These are phyloP conservation scores for Dictyostelium purpureum DNA, from an alignment of 78 protist genomes.

Conservation along the genomic window DNA sequence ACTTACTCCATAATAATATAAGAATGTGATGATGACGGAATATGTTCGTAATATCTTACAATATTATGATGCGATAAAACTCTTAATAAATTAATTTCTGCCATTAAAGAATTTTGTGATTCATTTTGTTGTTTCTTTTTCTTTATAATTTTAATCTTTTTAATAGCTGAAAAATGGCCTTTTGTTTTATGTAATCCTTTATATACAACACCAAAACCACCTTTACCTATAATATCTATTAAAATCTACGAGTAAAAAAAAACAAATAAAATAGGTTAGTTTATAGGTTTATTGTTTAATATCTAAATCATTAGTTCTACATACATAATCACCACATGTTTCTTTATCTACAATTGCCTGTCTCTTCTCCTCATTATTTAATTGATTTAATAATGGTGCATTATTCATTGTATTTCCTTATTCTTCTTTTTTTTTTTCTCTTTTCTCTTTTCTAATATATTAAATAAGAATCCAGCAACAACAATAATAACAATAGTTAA, in stretches of 20 bases:
- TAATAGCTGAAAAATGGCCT: slow-evolving; percentile 76
- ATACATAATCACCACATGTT: slow-evolving; percentile 68
- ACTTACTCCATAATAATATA: slow-evolving; percentile 95
- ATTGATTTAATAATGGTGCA: background rate
- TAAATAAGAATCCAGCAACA: too few species aligned
- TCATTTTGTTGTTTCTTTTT: slow-evolving; percentile 39
- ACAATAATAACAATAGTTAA: too few species aligned
- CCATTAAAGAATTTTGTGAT: slow-evolving; percentile 53
- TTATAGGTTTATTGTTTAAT: background rate
- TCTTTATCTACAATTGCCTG: slow-evolving; percentile 61
- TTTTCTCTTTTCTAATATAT: too few species aligned
- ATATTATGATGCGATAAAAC: slow-evolving; percentile 87
- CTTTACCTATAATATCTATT: slow-evolving; percentile 82
- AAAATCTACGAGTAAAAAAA: slow-evolving; percentile 47
- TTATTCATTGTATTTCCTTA: background rate
- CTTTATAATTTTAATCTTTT: slow-evolving; percentile 68
- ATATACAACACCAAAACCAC: slow-evolving; percentile 85
- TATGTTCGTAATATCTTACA: slow-evolving; percentile 85
- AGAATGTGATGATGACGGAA: slow-evolving; percentile 56
- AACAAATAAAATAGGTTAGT: background rate
- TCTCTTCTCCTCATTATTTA: slow-evolving; percentile 13
- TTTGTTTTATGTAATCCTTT: slow-evolving; percentile 72
- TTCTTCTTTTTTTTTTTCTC: slow-evolving; percentile 1
- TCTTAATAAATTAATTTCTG: slow-evolving; percentile 89
- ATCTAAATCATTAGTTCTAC: background rate